These are phyloP conservation scores for Margaritispora aquatica DNA, from an alignment of 495 filamentous ascomycete genomes.

Conservation along the genomic window DNA sequence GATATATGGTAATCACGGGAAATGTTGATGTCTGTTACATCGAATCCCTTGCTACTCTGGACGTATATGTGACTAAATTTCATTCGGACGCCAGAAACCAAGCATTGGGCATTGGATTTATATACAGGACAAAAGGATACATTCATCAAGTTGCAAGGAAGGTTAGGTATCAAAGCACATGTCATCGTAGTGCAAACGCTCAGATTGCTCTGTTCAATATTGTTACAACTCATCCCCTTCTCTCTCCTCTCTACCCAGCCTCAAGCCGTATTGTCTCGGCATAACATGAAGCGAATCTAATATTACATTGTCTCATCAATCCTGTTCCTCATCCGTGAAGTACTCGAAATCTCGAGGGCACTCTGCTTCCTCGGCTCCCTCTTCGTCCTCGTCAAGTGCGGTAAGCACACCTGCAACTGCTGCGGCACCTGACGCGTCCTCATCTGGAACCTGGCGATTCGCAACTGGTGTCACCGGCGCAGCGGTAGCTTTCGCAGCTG, in stretches of 20 bases:
- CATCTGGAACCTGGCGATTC: conserved; percentile 19
- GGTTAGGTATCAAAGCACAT: too few relatives aligned
- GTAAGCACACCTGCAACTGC: conserved; percentile 77
- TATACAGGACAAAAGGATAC: background rate
- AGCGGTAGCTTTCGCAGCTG: conserved; percentile 27
- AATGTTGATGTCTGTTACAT: too few relatives aligned
- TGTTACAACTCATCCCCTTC: conserved; percentile 18
- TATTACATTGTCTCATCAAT: conserved; percentile 15
- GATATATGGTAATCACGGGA: too few relatives aligned
- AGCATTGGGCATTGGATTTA: too few relatives aligned
- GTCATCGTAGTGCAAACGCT: too few relatives aligned
- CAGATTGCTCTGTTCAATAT: conserved; percentile 4
- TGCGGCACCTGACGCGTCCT: conserved; percentile 44
- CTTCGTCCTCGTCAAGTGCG: conserved; percentile 80
- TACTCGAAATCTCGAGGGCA: conserved; percentile 82
- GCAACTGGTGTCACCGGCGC: conserved; percentile 19
- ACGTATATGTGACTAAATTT: too few relatives aligned
- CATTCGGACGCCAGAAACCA: too few relatives aligned
- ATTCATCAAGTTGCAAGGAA: too few relatives aligned
- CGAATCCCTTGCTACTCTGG: too few relatives aligned
- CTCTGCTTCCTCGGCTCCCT: conserved; percentile 75
- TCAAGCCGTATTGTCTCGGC: conserved; percentile 16
- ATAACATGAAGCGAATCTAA: conserved; percentile 20
- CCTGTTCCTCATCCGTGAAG: conserved; percentile 63
- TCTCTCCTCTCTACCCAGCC: background rate